These are phyloP conservation scores for Candida nonsorbophila DNA, from an alignment of 805 yeast species.

Conservation along the genomic window DNA sequence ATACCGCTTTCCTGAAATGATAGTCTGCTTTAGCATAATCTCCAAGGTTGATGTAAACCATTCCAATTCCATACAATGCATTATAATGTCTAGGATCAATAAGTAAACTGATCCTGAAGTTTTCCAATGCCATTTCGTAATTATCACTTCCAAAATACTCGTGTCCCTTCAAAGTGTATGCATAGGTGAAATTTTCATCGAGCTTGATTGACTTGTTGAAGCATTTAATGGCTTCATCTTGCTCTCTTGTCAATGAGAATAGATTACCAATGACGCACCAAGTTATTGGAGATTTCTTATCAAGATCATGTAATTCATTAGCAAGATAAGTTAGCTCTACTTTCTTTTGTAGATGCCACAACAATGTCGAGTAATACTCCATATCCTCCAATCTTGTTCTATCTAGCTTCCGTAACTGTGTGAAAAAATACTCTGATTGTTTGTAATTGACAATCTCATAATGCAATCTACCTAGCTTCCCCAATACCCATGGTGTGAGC, in stretches of 20 bases:
- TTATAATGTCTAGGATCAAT: conserved; percentile 83
- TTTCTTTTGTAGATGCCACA: conserved; percentile 89
- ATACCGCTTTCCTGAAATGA: conserved; percentile 81
- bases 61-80: conserved; percentile 93
- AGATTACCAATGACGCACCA: conserved; percentile 93
- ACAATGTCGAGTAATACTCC: conserved; percentile 84
- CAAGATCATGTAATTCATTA: conserved; percentile 67
- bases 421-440: conserved; percentile 62
- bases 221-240: conserved; percentile 85
- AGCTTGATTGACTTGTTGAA: conserved; percentile 72
- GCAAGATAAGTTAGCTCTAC: conserved; percentile 76
- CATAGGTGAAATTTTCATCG: conserved; percentile 72
- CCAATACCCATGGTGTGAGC: conserved; percentile 79
- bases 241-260: conserved; percentile 75
- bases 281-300: conserved; percentile 67
- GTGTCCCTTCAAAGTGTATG: conserved; percentile 90
- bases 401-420: conserved; percentile 59
- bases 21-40: conserved; percentile 78
- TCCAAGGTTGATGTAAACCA: conserved; percentile 85
- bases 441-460: conserved; percentile 85
- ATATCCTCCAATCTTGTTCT: conserved; percentile 79
- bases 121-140: conserved; percentile 79
- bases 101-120: conserved; percentile 73
- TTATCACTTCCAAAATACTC: conserved; percentile 86
- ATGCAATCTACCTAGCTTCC: conserved; percentile 73